A percentile compares a stretch with the other conserved stretches of the same genome.
These are phyloP conservation scores for Heliophila coronopifolia DNA, from an alignment of 441 rosid genomes.

Conservation along the genomic window DNA sequence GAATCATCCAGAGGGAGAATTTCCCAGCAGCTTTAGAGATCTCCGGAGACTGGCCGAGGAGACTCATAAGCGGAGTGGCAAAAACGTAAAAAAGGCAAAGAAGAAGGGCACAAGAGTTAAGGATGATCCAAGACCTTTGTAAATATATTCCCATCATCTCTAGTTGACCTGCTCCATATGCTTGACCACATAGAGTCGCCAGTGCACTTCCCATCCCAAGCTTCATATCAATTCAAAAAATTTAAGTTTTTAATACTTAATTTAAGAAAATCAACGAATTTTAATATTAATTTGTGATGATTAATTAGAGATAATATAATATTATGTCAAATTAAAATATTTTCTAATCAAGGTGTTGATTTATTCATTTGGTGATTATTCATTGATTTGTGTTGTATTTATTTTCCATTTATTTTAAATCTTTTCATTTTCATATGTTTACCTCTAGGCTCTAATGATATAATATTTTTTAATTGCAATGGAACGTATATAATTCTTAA, in stretches of 20 bases:
- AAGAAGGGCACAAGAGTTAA: conserved; percentile 28
- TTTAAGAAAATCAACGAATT: neutral
- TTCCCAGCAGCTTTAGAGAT: conserved; percentile 30
- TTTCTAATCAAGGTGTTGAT: too few relatives aligned
- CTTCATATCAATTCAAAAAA: neutral
- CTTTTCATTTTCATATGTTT: too few relatives aligned
- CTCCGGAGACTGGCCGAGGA: conserved; percentile 30
- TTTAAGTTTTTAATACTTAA: neutral
- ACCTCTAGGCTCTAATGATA: too few relatives aligned
- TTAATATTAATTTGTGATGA: too few relatives aligned
- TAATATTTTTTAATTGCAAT: too few relatives aligned
- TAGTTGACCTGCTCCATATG: conserved; percentile 32
- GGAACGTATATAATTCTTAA: too few relatives aligned
- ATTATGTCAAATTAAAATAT: neutral
- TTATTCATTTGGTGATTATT: too few relatives aligned
- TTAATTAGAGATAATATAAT: too few relatives aligned
- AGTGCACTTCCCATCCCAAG: conserved; percentile 46
- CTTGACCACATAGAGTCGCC: conserved; percentile 41
- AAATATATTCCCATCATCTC: conserved; percentile 38
- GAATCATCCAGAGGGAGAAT: conserved; percentile 31
- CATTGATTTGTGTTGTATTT: too few relatives aligned
- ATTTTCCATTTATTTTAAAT: too few relatives aligned
- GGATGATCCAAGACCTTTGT: conserved; percentile 40
- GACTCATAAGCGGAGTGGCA: conserved; percentile 28
- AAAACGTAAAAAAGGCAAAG: conserved; percentile 29